A percentile compares a stretch with the other conserved stretches of the same genome.
Evolutionary conservation across 495 filamentous ascomycete species (phyloP).

Genomic region (Trichoderma asperelloides): DNA sequence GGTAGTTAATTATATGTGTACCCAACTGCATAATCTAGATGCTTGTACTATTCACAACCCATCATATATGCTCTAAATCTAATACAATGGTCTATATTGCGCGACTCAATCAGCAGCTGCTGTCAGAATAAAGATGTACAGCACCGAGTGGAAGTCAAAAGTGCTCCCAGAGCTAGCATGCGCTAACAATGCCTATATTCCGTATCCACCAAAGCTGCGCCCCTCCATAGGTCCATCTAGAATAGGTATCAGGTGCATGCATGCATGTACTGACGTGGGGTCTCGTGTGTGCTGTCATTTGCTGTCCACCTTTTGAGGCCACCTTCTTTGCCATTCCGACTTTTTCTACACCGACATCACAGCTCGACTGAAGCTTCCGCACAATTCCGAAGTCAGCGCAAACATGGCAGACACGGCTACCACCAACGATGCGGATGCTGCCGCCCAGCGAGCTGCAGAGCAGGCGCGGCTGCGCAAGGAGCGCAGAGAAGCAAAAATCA

Average conservation of each 20-base stretch:
- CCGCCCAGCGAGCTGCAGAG: conserved; percentile 57
- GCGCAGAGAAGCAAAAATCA: conserved; percentile 83
- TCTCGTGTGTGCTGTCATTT: conserved; percentile 6
- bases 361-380: neutral
- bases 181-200: neutral
- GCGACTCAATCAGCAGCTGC: too few relatives aligned
- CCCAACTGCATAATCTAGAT: too few relatives aligned
- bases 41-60: too few relatives aligned
- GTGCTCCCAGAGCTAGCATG: too few relatives aligned
- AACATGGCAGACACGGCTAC: conserved; percentile 19
- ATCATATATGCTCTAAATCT: too few relatives aligned
- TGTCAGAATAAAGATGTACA: too few relatives aligned
- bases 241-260: neutral
- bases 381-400: neutral
- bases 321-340: neutral
- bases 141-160: too few relatives aligned
- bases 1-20: too few relatives aligned
- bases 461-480: conserved; percentile 83
- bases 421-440: conserved; percentile 27
- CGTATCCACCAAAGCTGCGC: neutral
- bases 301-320: neutral
- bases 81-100: too few relatives aligned
- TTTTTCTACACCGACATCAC: neutral
- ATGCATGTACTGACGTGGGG: neutral
- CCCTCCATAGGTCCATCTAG: neutral